These are phyloP conservation scores for Neurospora tetraspora DNA, from an alignment of 495 filamentous ascomycete species.

Conservation along the genomic window DNA sequence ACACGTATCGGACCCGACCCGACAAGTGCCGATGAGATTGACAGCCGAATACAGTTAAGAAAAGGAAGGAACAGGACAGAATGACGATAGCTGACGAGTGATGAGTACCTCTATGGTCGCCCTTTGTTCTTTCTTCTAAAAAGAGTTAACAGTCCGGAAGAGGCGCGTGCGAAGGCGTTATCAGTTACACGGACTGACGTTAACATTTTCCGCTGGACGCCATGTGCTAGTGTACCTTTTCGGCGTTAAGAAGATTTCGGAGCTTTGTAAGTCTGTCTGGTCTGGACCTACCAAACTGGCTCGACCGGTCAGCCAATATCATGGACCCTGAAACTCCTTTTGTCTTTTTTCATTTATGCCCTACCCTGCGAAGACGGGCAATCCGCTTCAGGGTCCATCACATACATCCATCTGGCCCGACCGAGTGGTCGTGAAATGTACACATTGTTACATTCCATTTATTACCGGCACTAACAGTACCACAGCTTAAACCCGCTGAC, in stretches of 20 bases:
- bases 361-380: neutral
- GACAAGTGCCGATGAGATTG: neutral
- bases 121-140: neutral
- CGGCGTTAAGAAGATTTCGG: neutral
- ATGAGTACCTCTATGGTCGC: neutral
- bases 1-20: neutral
- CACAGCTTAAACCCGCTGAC: neutral
- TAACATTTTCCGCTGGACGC: neutral
- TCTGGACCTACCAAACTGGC: neutral
- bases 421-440: neutral
- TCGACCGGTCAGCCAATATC: neutral
- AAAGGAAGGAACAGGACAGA: neutral
- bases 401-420: neutral
- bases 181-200: neutral
- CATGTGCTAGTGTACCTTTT: neutral
- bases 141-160: neutral
- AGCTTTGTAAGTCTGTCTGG: neutral
- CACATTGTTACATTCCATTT: neutral
- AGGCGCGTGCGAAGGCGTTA: neutral
- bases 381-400: neutral
- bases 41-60: neutral
- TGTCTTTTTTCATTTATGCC: neutral
- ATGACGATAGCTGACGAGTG: neutral
- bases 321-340: neutral
- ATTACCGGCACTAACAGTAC: neutral